Base-by-base conservation (phyloP, 768 basidiomycete genomes). In the Russula sp. region DNA sequence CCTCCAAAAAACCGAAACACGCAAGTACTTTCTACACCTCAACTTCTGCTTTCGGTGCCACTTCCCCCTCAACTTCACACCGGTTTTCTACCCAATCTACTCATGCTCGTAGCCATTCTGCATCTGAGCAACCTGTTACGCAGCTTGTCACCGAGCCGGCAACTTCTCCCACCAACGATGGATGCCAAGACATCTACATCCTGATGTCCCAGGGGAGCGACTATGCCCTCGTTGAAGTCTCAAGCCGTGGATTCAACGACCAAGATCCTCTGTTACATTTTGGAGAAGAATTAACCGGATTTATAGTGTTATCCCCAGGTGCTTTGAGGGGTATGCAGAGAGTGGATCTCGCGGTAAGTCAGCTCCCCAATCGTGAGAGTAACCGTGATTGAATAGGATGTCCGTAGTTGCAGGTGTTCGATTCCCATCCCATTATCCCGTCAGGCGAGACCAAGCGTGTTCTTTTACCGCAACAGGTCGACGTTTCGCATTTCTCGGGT, bases 311-410 rank as follows among this genome's bases (percentile, higher is more conserved):
- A 10, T 59, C 66, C 32, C 42, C 44, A 9, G 32, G 31, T 37
- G 35, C 55, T 6, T 14, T 65, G 16, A 32, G 13, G 32, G 37
- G 42, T 47, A 62, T 66, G 40, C 49, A 16, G n/a, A 49, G 35
- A 9, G 39, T 67, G 32, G 64, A 67, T 7, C 56, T 65, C 34
- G 57, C 53, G n/a, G 66, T 67, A 31, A 56, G 66, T 58, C 6
- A 2, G n/a, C 34, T 27, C 20, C 27, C 14, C 4, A 4, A 13
- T 22, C 35, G 6, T 27, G n/a, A 8, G 16, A 27, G 3, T 32
- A 18, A 34, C 9, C 13, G 1, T 1, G 16, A 39, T 35, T 66
- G 34, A 64, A 3, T 39, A 32, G 22, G 48, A 22, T 51, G 13
- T 45, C 35, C 39, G 27, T n/a, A 57, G 59, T 20, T 55, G 6